Conservation (phyloP, 371 early-diverging fungal species). For the Mortierella sp. region DNA sequence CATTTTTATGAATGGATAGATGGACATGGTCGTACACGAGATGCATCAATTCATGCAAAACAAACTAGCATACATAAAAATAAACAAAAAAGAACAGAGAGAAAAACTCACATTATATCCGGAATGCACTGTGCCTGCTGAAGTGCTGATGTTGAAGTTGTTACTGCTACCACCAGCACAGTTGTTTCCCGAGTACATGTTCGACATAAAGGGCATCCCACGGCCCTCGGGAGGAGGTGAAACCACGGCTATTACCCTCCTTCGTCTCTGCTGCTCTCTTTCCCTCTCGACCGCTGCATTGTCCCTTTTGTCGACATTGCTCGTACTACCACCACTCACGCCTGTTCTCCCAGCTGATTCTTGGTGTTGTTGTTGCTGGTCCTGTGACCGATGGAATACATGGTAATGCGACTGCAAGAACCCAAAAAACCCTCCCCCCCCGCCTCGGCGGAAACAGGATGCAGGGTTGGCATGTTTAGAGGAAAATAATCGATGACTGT, state of each 20-base stretch:
- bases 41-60: conserved; percentile 13
- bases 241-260: conserved; percentile 7
- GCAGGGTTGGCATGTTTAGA: conserved; percentile 23
- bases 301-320: neutral
- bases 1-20: neutral
- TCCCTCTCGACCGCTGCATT: neutral
- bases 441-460: conserved; percentile 32
- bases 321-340: neutral
- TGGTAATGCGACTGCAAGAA: conserved; percentile 55
- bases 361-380: neutral
- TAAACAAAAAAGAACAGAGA: neutral
- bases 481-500: conserved; percentile 13
- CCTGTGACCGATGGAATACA: conserved; percentile 36
- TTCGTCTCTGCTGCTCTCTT: conserved; percentile 1
- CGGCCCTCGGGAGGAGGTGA: conserved; percentile 10
- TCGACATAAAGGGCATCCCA: conserved; percentile 11
- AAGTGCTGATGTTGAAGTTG: conserved; percentile 21
- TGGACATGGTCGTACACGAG: neutral
- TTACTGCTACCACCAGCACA: neutral
- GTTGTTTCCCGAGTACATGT: conserved; percentile 6
- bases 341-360: neutral
- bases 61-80: neutral
- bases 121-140: conserved; percentile 23
- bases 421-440: conserved; percentile 32
- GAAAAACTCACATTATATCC: conserved; percentile 28